phyloP scores from a whole-genome alignment of 345 rosid species.

The Hevea brasiliensis region DNA sequence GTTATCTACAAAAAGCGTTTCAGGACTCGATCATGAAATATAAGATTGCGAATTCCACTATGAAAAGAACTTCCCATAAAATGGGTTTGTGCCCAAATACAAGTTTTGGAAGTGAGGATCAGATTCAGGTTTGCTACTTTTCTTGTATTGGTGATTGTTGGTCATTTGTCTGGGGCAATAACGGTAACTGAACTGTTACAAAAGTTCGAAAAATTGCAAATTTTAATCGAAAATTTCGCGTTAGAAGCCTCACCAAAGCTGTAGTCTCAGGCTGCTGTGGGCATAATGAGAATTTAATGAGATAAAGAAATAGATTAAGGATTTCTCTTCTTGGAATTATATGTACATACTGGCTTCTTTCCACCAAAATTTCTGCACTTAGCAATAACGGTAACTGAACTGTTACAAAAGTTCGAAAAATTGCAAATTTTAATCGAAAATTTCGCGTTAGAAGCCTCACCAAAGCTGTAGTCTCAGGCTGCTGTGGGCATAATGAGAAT shows the following conservation, averaged over 20 bases:
- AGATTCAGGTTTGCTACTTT: neutral
- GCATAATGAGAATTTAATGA: no score
- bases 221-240: no score
- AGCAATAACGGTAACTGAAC: neutral
- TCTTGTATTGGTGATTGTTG: neutral
- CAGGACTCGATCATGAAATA: neutral
- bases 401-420: neutral
- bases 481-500: no score
- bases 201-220: neutral
- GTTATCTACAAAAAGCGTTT: neutral
- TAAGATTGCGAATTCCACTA: neutral
- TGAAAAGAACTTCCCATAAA: neutral
- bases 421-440: neutral
- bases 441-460: no score
- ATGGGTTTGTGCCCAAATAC: neutral
- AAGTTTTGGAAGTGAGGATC: no score
- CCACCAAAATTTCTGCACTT: no score
- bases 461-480: no score
- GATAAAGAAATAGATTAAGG: no score
- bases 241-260: no score
- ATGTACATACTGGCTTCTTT: no score
- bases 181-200: neutral
- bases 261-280: no score
- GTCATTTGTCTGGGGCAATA: neutral
- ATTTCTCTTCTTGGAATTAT: no score